Evolutionary conservation across 371 early-diverging fungal species (phyloP), one percentile per base, ranked within the genome.

Genomic region (Ecytonucleospora hepatopenaei): DNA sequence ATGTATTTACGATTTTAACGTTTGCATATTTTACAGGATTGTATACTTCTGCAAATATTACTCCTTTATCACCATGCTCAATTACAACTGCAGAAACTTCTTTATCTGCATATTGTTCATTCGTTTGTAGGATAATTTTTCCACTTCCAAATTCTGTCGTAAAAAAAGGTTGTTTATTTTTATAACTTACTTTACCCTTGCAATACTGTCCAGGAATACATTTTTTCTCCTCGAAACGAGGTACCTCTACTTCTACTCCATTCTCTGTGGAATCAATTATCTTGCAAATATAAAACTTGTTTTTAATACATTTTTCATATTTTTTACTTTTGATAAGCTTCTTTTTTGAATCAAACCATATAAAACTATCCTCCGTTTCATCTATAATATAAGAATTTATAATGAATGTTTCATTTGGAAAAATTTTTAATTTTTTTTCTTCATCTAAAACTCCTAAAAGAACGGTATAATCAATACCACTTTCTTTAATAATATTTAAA

Each of bases 311-410:
- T 23, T 55, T 28, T 0, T 58, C 30, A 0, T 48, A 32, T 16
- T 51, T 40, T 32, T 62, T 55, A 1, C 55, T 70, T 23, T 70
- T 63, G 1, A 70, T 74, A 5, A 57, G 17, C 62, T 70, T 71
- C 1, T 54, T 47, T 31, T 67, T 67, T 1, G 12, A 28, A 30
- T 35, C 23, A 57, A 48, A 62, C 21, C 70, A 51, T 23, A 63
- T 54, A 32, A 15, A 58, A 16, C 63, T 54, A 31, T 63, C 54
- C 27, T 74, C 68, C 33, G 69, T 67, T 1, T 16, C 49, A 28
- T 35, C n/a, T 5, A 59, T 48, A 31, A 74, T 40, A 66, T 54
- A 74, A 16, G 61, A 70, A 48, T 74, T 74, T 48, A 74, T 67
- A 30, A 74, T 67, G 12, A 60, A n/a, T 0, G n/a, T 12, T 8